Base-by-base conservation (phyloP, 1,139 yeast species). In the Candida mesenterica region DNA sequence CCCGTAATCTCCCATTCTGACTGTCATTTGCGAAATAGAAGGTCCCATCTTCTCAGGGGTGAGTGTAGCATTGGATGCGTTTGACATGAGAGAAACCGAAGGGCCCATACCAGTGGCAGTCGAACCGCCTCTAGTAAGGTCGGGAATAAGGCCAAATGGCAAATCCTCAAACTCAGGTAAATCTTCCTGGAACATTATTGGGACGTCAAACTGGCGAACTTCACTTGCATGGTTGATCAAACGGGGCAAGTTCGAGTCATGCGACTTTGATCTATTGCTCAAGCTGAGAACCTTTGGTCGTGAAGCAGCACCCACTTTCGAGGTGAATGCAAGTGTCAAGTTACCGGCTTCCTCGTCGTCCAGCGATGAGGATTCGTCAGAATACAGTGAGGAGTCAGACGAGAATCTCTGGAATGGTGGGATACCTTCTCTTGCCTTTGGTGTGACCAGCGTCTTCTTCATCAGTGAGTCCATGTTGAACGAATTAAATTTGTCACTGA, bases 291-390 rank as follows among this genome's bases (percentile, higher is more conserved):
- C 65, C 10, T 62, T 62, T 2, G 75, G 73, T 19, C 67, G 48
- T 3, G 61, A 40, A 15, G 60, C 62, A 37, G 59, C 68, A 2
- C 59, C 55, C 6, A 69, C 60, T 41, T 70, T 67, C 3, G 74
- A 66, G 2, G 75, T 63, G 43, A 77, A 72, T 9, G 76, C 78
- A 24, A 78, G 59, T 0, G 81, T 77, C 42, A 78, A 55, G 46
- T 77, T 75, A 1, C 75, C 80, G 20, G 53, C 70, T 33, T 62
- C 74, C 32, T 62, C 75, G 12, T 46, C 50, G 14, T 42, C 48
- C 13, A 47, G 44, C 26, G 44, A 42, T 8, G 49, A 43, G 17
- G 48, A 45, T 22, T 42, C 43, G 29, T 43, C 41, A 15, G 30
- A 33, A 20, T 15, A 30, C 8, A n/a, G 8, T 10, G 45, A 39